These are phyloP conservation scores for Aureobasidium sp. DNA, from an alignment of 2,329 filamentous ascomycete genomes.

Conservation along the genomic window DNA sequence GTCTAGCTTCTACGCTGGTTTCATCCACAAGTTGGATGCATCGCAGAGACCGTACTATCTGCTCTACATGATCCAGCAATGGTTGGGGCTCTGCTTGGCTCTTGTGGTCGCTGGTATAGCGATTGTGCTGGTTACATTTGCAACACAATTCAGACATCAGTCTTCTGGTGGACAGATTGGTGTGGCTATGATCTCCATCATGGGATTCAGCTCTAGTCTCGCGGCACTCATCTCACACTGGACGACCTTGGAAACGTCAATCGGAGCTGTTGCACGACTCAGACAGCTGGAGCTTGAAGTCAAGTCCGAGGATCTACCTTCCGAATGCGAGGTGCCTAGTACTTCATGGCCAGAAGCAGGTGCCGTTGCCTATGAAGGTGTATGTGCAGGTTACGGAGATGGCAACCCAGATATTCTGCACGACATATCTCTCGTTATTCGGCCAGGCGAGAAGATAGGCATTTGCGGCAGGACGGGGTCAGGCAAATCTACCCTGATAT, in stretches of 20 bases:
- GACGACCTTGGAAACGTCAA: slow-evolving; percentile 50
- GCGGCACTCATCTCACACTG: slow-evolving; percentile 44
- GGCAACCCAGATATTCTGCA: slow-evolving; percentile 31
- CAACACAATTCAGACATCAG: slow-evolving; percentile 37
- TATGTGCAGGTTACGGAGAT: background rate
- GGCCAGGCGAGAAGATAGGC: slow-evolving; percentile 42
- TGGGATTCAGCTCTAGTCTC: slow-evolving; percentile 45
- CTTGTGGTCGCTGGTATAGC: slow-evolving; percentile 32
- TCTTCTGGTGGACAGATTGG: slow-evolving; percentile 41
- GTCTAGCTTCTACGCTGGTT: slow-evolving; percentile 37
- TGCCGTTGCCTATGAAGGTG: background rate
- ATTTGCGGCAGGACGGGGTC: slow-evolving; percentile 51
- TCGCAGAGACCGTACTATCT: slow-evolving; percentile 41
- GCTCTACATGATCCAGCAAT: slow-evolving; percentile 39
- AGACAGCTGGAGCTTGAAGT: slow-evolving; percentile 35
- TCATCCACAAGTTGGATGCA: slow-evolving; percentile 30
- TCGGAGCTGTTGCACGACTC: slow-evolving; percentile 48
- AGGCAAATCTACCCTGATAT: slow-evolving; percentile 46
- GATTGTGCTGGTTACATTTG: slow-evolving; percentile 27
- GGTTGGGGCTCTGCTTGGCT: slow-evolving; percentile 36
- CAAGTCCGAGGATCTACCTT: background rate
- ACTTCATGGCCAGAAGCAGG: background rate
- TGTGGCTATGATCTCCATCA: slow-evolving; percentile 45
- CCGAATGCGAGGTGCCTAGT: background rate
- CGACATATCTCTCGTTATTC: slow-evolving; percentile 40